These are phyloP conservation scores for Phytomonas sp. DNA, from an alignment of 208 protist species.

Conservation along the genomic window DNA sequence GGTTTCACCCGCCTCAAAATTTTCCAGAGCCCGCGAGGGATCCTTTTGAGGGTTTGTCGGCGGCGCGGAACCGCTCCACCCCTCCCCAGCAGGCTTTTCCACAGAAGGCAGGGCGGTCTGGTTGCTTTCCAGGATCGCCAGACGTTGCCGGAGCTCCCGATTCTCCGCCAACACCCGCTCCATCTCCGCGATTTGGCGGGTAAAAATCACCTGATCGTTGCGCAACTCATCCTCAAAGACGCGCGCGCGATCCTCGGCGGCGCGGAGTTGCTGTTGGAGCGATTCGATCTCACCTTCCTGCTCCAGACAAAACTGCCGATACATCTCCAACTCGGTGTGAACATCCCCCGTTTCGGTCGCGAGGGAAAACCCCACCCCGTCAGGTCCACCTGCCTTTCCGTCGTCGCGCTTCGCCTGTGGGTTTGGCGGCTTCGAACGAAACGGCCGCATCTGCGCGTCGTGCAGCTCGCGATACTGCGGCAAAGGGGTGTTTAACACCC, in stretches of 20 bases:
- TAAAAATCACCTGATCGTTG: conserved; percentile 70
- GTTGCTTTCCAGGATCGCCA: not conserved
- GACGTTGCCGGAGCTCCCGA: conserved; percentile 20
- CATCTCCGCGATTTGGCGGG: conserved; percentile 51
- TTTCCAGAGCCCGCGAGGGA: too few relatives aligned
- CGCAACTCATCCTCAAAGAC: conserved; percentile 56
- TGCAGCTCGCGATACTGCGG: conserved; percentile 34
- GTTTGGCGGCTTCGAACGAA: not conserved
- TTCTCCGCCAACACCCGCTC: conserved; percentile 46
- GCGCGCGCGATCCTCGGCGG: conserved; percentile 32
- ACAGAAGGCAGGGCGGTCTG: too few relatives aligned
- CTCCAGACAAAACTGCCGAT: not conserved
- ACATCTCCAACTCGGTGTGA: too few relatives aligned
- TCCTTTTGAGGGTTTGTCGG: too few relatives aligned
- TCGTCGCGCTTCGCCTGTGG: conserved; percentile 6
- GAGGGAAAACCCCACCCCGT: not conserved
- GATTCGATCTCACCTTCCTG: conserved; percentile 22
- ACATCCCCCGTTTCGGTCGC: not conserved
- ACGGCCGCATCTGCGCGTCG: conserved; percentile 13
- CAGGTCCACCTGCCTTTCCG: too few relatives aligned
- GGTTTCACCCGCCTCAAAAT: too few relatives aligned
- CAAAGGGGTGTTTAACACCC: conserved; percentile 80
- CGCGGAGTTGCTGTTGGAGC: conserved; percentile 5
- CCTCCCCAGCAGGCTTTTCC: too few relatives aligned
- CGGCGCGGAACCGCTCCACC: too few relatives aligned